Evolutionary conservation across 352 stramenopile species (phyloP).

Genomic region (Thalassiosira exigua): DNA sequence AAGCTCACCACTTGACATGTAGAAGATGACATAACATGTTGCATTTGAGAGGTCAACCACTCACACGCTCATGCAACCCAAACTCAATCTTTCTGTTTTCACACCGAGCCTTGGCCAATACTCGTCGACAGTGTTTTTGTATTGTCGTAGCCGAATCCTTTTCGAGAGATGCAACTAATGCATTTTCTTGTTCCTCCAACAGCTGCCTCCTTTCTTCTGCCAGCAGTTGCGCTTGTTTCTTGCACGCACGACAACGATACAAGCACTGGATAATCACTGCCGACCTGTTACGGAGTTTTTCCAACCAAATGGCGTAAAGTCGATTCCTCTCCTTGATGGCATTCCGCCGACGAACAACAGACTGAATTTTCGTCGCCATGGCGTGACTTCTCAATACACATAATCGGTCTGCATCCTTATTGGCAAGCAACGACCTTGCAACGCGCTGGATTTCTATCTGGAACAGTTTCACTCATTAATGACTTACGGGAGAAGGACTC

Average conservation of each 20-base stretch:
- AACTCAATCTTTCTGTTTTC: slow-evolving; percentile 45
- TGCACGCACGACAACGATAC: slow-evolving; percentile 23
- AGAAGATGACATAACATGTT: too few species aligned
- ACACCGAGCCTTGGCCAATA: slow-evolving; percentile 31
- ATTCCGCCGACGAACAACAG: slow-evolving; percentile 22
- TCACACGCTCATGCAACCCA: slow-evolving; percentile 30
- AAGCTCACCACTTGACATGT: too few species aligned
- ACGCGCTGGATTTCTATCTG: slow-evolving; percentile 38
- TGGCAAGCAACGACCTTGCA: slow-evolving; percentile 27
- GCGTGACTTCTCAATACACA: slow-evolving; percentile 11
- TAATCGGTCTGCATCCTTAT: slow-evolving; percentile 11
- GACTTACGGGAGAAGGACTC: background rate
- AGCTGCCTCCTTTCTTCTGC: slow-evolving; percentile 16
- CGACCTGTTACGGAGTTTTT: slow-evolving; percentile 26
- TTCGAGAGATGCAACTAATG: slow-evolving; percentile 4
- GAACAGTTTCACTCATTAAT: background rate
- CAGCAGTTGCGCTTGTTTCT: slow-evolving; percentile 21
- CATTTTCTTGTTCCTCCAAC: slow-evolving; percentile 41
- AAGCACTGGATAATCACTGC: slow-evolving; percentile 47
- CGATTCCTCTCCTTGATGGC: slow-evolving; percentile 21
- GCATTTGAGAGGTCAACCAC: background rate
- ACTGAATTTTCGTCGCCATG: slow-evolving; percentile 49
- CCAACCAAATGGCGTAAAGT: slow-evolving; percentile 21
- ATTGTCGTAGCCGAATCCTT: slow-evolving; percentile 41
- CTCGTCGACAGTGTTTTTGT: slow-evolving; percentile 44